These are phyloP conservation scores for Penicillium sp. DNA, from an alignment of 2,329 filamentous ascomycete species.

Conservation along the genomic window DNA sequence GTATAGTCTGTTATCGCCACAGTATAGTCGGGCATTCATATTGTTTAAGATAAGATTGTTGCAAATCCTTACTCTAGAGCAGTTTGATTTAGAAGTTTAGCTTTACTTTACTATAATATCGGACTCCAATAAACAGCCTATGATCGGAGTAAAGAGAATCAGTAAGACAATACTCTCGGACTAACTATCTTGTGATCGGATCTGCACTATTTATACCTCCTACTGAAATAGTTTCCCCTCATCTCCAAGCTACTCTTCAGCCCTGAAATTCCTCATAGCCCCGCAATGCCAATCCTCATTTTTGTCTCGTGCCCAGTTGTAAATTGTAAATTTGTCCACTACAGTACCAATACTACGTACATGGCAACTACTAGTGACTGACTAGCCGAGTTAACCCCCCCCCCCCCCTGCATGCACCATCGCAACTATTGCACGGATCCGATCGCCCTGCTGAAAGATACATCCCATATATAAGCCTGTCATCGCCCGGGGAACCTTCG, in stretches of 20 bases:
- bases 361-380: not conserved
- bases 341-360: not conserved
- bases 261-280: not conserved
- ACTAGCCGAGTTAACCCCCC: not conserved
- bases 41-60: too few species aligned
- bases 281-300: not conserved
- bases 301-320: not conserved
- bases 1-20: not conserved
- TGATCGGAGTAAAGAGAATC: not conserved
- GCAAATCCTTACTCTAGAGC: too few species aligned
- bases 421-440: not conserved
- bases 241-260: not conserved
- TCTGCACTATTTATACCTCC: not conserved
- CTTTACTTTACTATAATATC: not conserved
- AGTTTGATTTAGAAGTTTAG: not conserved
- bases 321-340: not conserved
- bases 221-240: not conserved
- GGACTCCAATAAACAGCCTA: not conserved
- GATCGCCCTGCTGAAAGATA: not conserved
- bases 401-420: conserved; percentile 1
- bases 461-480: not conserved
- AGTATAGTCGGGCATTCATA: too few species aligned
- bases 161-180: not conserved
- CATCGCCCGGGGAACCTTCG: conserved; percentile 1
- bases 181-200: conserved; percentile 7